These are phyloP conservation scores for Talaromyces funiculosus DNA, from an alignment of 2,329 filamentous ascomycete genomes.

Conservation along the genomic window DNA sequence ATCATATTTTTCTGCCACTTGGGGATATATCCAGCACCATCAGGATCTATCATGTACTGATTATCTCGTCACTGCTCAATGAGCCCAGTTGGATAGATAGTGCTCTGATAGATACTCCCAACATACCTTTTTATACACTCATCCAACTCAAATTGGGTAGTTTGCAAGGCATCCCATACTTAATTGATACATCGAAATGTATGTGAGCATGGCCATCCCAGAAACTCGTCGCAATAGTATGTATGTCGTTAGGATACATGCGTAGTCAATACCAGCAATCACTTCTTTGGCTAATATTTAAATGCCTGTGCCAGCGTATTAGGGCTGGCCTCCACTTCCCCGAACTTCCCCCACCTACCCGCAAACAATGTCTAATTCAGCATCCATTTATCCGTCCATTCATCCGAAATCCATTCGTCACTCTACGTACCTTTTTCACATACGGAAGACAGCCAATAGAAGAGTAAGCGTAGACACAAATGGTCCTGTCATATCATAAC, in stretches of 20 bases:
- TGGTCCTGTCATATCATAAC: background rate
- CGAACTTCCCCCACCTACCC: background rate
- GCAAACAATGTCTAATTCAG: background rate
- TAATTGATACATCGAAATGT: too few relatives aligned
- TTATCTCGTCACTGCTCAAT: background rate
- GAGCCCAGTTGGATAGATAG: background rate
- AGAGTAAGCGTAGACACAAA: background rate
- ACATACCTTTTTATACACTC: background rate
- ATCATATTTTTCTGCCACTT: background rate
- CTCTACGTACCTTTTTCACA: background rate
- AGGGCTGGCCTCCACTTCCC: background rate
- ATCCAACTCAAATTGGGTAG: background rate
- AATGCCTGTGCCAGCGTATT: background rate
- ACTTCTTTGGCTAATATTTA: too few relatives aligned
- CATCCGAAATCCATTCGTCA: background rate
- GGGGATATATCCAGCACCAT: background rate
- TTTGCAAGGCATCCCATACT: too few relatives aligned
- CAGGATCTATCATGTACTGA: background rate
- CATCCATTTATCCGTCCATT: background rate
- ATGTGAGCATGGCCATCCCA: too few relatives aligned
- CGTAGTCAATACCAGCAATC: background rate
- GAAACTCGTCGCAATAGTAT: background rate
- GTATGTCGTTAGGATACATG: too few relatives aligned
- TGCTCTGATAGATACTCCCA: background rate
- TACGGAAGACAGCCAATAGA: background rate